phyloP scores from a whole-genome alignment of 257 asterid genomes.

The Solanum sitiens region DNA sequence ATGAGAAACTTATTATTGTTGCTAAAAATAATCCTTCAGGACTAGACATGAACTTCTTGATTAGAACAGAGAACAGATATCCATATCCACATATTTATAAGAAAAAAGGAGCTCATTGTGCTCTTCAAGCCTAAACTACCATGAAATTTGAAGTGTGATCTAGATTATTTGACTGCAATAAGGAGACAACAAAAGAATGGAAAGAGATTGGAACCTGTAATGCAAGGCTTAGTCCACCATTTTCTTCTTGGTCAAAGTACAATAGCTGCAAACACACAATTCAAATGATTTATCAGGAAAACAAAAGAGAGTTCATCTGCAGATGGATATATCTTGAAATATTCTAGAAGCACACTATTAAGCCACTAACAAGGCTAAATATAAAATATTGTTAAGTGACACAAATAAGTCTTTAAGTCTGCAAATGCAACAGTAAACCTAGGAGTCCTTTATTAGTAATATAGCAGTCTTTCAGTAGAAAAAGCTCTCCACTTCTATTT shows the following conservation, averaged over 20 bases:
- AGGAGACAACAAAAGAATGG: background rate
- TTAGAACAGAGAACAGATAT: background rate
- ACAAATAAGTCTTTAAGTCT: background rate
- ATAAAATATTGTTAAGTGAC: background rate
- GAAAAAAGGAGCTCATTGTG: background rate
- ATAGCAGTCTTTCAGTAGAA: background rate
- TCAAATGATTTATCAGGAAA: background rate
- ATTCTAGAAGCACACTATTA: background rate
- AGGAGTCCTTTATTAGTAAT: background rate
- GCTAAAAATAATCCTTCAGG: background rate
- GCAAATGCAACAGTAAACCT: background rate
- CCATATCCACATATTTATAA: background rate
- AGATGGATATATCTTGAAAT: background rate
- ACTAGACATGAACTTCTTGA: background rate
- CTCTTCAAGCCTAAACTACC: background rate
- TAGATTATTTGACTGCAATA: background rate
- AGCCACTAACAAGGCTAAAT: background rate
- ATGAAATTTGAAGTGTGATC: background rate
- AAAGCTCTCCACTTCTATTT: background rate
- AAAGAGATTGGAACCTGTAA: constrained; percentile 49
- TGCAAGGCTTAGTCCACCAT: constrained; percentile 82
- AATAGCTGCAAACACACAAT: constrained; percentile 49
- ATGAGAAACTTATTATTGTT: background rate
- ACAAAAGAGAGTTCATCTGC: background rate
- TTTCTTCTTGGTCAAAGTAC: constrained; percentile 82